Base-by-base conservation (phyloP, 441 rosid species). In the Corymbia citriodora region DNA sequence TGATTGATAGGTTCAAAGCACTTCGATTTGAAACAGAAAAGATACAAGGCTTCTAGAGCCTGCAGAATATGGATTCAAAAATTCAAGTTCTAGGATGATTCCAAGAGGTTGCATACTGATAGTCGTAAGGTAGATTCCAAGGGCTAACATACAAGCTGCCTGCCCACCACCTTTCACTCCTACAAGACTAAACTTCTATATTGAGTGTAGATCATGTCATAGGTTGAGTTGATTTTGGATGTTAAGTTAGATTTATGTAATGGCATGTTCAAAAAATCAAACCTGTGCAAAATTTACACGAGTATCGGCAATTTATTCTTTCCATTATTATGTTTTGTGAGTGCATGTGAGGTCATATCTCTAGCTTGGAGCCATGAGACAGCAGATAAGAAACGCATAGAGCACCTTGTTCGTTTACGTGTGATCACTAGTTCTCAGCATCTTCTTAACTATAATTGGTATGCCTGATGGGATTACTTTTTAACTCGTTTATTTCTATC, bases 401-500 rank as follows among this genome's bases (percentile, higher is more conserved):
- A 79, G 85, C 85, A 23, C 83, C 83, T 74, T 45, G 50, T 74
- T 74, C 3, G 3, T 40, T 31, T 79, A 23, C 25, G n/a, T 87
- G 83, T 49, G 18, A 45, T 50, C 40, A 55, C 55, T n/a, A 88
- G 23, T 52, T 68, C 18, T 45, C 6, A 12, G 85, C 52, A 70
- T 88, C 53, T 88, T 88, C 29, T 88, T 33, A 49, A 61, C 31
- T 31, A 17, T 33, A 29, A 61, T 63, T 11, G 27, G 21, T 53
- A 29, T 81, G 87, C 88, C 55, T 57, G 14, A 49, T 82, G 40
- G 87, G 85, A 87, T 57, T 87, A n/a, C 89, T 27, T 74, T 87
- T 45, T 91, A 15, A 81, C 23, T 54, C 88, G 31, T 90, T 89
- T 91, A 16, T 90, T 93, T 68, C 33, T 93, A 91, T 92, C 88